Conservation (phyloP, 2,329 filamentous ascomycete genomes). For the Sporothrix schenckii region DNA sequence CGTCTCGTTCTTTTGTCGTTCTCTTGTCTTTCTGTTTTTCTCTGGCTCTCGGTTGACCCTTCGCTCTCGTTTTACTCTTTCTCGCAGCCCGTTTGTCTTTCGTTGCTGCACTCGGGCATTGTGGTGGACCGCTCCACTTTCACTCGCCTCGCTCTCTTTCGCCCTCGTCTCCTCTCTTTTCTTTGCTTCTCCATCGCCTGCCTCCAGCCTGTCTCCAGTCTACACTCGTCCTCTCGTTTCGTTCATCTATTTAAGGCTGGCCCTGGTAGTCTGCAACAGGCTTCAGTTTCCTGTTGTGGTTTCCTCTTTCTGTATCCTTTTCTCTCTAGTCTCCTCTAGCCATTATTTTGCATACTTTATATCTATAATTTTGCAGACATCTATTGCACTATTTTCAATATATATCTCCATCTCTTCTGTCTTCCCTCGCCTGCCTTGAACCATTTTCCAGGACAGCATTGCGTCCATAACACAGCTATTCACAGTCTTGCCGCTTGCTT, state of each 20-base stretch:
- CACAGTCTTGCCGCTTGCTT: background rate
- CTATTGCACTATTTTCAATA: background rate
- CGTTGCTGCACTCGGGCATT: slow-evolving; percentile 3
- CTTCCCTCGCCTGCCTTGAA: background rate
- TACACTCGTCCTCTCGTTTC: background rate
- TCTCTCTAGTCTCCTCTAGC: slow-evolving; percentile 3
- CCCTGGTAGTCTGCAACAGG: background rate
- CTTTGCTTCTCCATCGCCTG: background rate
- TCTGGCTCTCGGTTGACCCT: background rate
- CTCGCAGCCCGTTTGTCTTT: background rate
- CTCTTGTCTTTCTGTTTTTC: background rate
- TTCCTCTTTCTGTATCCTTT: background rate
- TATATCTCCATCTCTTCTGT: background rate
- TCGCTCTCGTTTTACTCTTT: background rate
- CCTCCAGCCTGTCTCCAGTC: background rate
- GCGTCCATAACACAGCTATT: background rate
- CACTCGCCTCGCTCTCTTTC: slow-evolving; percentile 15
- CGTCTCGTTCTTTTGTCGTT: background rate
- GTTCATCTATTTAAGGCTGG: slow-evolving; percentile 21
- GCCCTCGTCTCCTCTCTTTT: background rate
- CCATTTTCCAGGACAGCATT: background rate
- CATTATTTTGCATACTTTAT: background rate
- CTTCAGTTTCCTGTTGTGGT: background rate
- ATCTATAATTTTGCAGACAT: background rate
- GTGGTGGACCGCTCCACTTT: slow-evolving; percentile 5